A percentile compares a stretch with the other conserved stretches of the same genome.
These are phyloP conservation scores for Verticillium isaacii DNA, from an alignment of 2,329 filamentous ascomycete species.

Conservation along the genomic window DNA sequence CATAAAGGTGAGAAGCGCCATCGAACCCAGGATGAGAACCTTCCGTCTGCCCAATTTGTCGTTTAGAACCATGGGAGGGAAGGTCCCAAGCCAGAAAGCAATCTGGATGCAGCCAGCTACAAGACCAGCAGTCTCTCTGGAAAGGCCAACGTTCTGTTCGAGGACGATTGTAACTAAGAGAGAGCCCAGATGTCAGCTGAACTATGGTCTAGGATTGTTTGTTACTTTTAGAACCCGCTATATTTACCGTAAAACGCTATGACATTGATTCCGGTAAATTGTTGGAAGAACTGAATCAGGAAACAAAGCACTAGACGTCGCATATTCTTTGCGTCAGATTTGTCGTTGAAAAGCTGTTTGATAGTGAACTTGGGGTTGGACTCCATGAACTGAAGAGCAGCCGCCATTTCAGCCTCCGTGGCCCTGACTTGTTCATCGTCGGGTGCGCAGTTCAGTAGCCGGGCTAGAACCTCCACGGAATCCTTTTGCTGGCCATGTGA, in stretches of 20 bases:
- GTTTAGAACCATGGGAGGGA: background rate
- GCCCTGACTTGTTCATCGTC: background rate
- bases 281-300: background rate
- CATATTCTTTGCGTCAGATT: background rate
- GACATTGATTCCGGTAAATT: background rate
- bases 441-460: background rate
- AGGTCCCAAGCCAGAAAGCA: background rate
- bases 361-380: background rate
- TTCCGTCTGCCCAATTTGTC: background rate
- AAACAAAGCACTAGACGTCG: background rate
- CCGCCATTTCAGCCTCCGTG: background rate
- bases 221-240: background rate
- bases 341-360: background rate
- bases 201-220: background rate
- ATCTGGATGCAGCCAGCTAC: conserved; percentile 1
- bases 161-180: background rate
- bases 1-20: background rate
- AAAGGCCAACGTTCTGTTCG: background rate
- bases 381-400: background rate
- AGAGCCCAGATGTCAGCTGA: no score
- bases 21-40: background rate
- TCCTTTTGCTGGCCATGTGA: background rate
- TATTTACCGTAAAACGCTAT: background rate
- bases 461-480: background rate
- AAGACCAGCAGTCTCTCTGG: background rate